Percentiles rank a stretch among this genome's conserved stretches.
Conservation (phyloP, 148 eudicot species). For the Cornus kousa region DNA sequence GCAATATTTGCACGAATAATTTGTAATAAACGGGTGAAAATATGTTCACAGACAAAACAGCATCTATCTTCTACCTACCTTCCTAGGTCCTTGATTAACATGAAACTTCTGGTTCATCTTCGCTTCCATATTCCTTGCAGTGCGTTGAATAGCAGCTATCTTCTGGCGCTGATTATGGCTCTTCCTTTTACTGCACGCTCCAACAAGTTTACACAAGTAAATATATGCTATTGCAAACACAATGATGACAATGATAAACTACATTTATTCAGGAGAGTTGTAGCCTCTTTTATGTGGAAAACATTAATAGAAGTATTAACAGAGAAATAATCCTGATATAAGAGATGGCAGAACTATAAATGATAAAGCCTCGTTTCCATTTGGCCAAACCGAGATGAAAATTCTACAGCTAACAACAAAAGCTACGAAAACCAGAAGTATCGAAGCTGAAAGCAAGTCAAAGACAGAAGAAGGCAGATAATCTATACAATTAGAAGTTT, state of each 20-base stretch:
- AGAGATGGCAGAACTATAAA: background rate
- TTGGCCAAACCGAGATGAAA: background rate
- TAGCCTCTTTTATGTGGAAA: background rate
- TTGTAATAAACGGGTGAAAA: background rate
- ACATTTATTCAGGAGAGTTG: background rate
- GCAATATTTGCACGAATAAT: background rate
- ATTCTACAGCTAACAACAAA: too few species aligned
- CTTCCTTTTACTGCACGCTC: constrained; percentile 64
- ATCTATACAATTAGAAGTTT: background rate
- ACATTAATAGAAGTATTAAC: background rate
- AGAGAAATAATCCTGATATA: background rate
- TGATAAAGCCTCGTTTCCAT: background rate
- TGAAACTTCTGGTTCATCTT: constrained; percentile 33
- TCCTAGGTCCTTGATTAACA: constrained; percentile 34
- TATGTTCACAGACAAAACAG: background rate
- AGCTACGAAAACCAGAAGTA: too few species aligned
- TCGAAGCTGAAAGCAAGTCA: too few species aligned
- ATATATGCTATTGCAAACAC: too few species aligned
- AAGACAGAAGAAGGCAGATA: too few species aligned
- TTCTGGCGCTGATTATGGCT: constrained; percentile 58
- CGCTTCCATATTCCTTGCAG: constrained; percentile 55
- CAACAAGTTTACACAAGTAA: constrained; percentile 6
- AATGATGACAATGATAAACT: background rate
- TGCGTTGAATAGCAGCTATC: constrained; percentile 59
- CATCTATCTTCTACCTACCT: constrained; percentile 18